These are phyloP conservation scores for Haberlea rhodopensis DNA, from an alignment of 257 asterid species.

Conservation along the genomic window DNA sequence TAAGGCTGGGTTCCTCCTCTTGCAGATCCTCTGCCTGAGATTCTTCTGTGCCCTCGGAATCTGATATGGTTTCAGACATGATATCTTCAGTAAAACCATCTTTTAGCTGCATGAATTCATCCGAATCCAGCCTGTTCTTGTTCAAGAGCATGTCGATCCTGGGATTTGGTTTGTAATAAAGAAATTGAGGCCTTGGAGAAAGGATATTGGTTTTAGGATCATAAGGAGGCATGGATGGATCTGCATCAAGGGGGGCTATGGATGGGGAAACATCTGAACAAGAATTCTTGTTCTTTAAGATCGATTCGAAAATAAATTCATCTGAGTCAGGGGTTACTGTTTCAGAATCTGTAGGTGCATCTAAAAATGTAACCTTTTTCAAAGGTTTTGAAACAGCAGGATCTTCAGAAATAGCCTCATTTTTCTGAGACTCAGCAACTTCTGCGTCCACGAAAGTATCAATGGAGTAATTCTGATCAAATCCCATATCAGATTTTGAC, in stretches of 20 bases:
- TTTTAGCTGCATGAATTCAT: conserved; percentile 33
- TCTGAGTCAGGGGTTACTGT: conserved; percentile 33
- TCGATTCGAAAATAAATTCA: conserved; percentile 25
- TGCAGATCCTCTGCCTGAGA: conserved; percentile 39
- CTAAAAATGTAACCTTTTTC: conserved; percentile 54
- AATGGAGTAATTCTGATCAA: conserved; percentile 17
- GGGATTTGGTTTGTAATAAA: conserved; percentile 70
- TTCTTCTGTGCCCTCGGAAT: conserved; percentile 42
- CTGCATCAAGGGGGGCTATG: conserved; percentile 75
- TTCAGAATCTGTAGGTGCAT: conserved; percentile 37
- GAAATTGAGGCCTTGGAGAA: conserved; percentile 86
- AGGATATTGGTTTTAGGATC: conserved; percentile 78
- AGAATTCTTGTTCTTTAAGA: conserved; percentile 21
- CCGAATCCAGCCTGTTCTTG: conserved; percentile 34
- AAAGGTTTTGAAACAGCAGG: conserved; percentile 40
- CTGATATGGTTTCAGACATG: conserved; percentile 46
- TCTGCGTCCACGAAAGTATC: conserved; percentile 17
- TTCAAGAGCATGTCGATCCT: conserved; percentile 49
- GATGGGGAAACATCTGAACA: conserved; percentile 33
- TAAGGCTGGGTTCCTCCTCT: conserved; percentile 34
- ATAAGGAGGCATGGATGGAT: conserved; percentile 71
- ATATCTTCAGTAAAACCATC: conserved; percentile 42
- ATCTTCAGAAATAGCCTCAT: conserved; percentile 29
- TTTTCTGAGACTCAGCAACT: conserved; percentile 22
- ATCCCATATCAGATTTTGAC: conserved; percentile 28